Evolutionary conservation across 352 stramenopile genomes (phyloP), one percentile per base, ranked within the genome.

Genomic region (Pythium biforme): DNA sequence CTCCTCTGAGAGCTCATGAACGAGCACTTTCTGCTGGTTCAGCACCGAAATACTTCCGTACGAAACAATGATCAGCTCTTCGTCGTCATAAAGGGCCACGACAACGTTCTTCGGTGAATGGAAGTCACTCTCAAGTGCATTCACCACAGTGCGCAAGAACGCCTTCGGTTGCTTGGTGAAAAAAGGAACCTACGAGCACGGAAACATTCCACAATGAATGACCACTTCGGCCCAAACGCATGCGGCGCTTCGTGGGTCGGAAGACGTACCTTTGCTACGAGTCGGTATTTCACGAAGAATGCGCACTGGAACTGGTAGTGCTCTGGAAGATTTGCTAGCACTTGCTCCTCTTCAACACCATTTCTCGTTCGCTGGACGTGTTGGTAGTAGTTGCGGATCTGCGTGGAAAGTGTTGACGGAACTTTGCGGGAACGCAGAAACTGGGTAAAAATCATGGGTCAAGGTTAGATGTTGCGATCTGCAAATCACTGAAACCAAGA

Each of bases 351-450:
- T 46, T 76, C 64, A 12, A 70, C 40, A 1, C 69, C 65, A 15
- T 68, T 86, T 1, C 82, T 70, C 3, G 82, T 90, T 0, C 80
- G 75, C 51, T 90, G 75, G 67, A 92, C 86, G 45, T 89, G 88
- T 39, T 87, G 77, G 31, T 83, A 90, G 56, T 90, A 92, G 22
- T 74, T 69, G 22, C 73, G 71, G 25, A 92, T 76, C 1, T 73
- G 65, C 0, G 34, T 39, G 0, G 71, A 49, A 1, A 92, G 68
- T 4, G 76, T 58, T 0, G 22, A 27, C 17, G 80, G 53, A 5
- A 83, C 55, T 25, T 79, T 82, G 15, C 80, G 71, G 27, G 75
- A 66, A 6, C 9, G 19, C 6, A 90, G 45, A 59, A 90, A 88
- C 78, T 88, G 27, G 4, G 26, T 27, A 4, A 47, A 25, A 25